Conservation (phyloP, 2,329 filamentous ascomycete genomes). For the Penicillium sp. region DNA sequence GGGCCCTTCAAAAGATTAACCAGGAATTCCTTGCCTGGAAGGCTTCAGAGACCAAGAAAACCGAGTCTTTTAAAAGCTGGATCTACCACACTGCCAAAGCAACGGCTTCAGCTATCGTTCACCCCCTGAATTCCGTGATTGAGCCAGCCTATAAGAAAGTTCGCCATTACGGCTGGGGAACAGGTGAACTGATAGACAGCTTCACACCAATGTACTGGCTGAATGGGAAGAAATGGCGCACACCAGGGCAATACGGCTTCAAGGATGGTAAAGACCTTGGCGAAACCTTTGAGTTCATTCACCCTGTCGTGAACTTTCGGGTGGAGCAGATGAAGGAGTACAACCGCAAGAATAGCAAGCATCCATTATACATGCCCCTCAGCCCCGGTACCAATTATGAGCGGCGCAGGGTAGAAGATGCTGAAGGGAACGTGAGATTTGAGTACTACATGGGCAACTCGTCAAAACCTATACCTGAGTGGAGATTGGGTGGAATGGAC, state of each 20-base stretch:
- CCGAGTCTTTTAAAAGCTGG: slow-evolving; percentile 5
- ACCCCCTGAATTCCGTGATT: neutral
- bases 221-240: slow-evolving; percentile 18
- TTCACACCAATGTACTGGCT: slow-evolving; percentile 16
- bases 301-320: slow-evolving; percentile 21
- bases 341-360: slow-evolving; percentile 1
- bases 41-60: neutral
- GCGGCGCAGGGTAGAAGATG: slow-evolving; percentile 8
- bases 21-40: neutral
- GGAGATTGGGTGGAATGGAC: slow-evolving; percentile 16
- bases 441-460: slow-evolving; percentile 11
- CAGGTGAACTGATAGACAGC: slow-evolving; percentile 14
- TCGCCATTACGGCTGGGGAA: slow-evolving; percentile 18
- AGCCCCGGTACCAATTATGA: slow-evolving; percentile 4
- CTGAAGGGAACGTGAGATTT: neutral
- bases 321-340: slow-evolving; percentile 5
- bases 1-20: slow-evolving; percentile 7
- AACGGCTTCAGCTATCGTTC: neutral
- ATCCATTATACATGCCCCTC: slow-evolving; percentile 9
- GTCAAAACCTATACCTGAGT: slow-evolving; percentile 13
- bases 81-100: neutral
- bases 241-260: slow-evolving; percentile 14
- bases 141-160: neutral
- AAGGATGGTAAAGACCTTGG: slow-evolving; percentile 6
- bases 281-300: slow-evolving; percentile 18